Percentiles rank a stretch among this genome's conserved stretches.
Conservation (phyloP, 1,139 yeast genomes). For the Hanseniaspora gamundiae region DNA sequence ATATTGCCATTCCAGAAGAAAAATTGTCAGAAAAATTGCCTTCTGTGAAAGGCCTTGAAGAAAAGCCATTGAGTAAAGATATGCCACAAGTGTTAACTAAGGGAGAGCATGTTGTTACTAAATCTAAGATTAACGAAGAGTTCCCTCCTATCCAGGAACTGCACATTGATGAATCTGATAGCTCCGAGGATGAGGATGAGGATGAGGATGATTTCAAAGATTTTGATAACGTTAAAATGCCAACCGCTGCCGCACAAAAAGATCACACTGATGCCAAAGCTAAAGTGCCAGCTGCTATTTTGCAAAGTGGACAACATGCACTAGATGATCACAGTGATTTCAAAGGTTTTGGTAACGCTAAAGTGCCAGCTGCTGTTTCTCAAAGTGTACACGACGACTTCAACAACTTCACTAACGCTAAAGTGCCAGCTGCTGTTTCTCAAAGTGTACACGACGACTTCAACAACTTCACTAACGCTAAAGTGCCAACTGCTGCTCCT, state of each 20-base stretch:
- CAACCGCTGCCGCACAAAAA: no score
- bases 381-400: no score
- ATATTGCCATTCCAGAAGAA: not conserved
- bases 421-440: no score
- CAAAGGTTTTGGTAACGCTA: no score
- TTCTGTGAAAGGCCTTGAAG: not conserved
- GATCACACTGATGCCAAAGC: no score
- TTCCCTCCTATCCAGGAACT: constrained; percentile 65
- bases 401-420: no score
- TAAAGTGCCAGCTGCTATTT: constrained; percentile 4
- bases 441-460: no score
- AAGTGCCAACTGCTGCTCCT: no score
- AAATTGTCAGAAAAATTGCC: not conserved
- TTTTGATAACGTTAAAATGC: constrained; percentile 25
- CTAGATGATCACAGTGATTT: no score
- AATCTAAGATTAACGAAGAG: constrained; percentile 30
- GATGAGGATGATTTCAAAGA: constrained; percentile 19
- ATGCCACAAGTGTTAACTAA: constrained; percentile 8
- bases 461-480: no score
- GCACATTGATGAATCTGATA: constrained; percentile 47
- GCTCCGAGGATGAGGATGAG: constrained; percentile 33
- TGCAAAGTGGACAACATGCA: no score
- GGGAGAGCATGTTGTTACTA: constrained; percentile 6
- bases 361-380: no score
- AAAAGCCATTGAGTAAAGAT: not conserved